Conservation (phyloP, 176 grass and related monocot species). For the Triticum dicoccoides region DNA sequence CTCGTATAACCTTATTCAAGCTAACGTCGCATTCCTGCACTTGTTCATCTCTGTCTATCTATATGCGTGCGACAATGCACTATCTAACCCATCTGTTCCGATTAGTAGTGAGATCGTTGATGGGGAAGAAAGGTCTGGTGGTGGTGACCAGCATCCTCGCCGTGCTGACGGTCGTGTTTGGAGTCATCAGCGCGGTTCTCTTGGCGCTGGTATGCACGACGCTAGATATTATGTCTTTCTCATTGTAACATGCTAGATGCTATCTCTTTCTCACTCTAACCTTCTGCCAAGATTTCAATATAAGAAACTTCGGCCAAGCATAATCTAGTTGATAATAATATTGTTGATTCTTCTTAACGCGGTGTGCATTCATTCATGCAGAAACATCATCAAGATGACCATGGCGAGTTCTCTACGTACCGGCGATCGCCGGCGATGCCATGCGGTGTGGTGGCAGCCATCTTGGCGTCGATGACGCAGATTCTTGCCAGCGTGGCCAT, state of each 20-base stretch:
- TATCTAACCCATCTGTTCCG: background rate
- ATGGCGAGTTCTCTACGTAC: background rate
- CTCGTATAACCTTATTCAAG: background rate
- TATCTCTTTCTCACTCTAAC: background rate
- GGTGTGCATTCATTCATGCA: background rate
- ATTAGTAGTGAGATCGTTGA: background rate
- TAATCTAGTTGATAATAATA: background rate
- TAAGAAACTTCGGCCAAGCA: background rate
- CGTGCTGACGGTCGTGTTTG: background rate
- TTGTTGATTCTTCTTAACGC: background rate
- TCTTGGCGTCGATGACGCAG: background rate
- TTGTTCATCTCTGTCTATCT: background rate
- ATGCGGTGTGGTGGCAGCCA: background rate
- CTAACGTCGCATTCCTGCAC: too few species aligned
- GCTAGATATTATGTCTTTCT: background rate
- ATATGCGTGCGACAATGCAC: background rate
- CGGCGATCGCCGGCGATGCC: background rate
- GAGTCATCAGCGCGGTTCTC: background rate
- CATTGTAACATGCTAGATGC: background rate
- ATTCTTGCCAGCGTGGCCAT: background rate
- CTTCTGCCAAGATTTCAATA: background rate
- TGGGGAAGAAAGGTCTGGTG: background rate
- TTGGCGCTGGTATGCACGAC: background rate
- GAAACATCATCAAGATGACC: background rate
- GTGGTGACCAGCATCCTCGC: background rate